These are phyloP conservation scores for Lycium ferocissimum DNA, from an alignment of 257 asterid species.

Conservation along the genomic window DNA sequence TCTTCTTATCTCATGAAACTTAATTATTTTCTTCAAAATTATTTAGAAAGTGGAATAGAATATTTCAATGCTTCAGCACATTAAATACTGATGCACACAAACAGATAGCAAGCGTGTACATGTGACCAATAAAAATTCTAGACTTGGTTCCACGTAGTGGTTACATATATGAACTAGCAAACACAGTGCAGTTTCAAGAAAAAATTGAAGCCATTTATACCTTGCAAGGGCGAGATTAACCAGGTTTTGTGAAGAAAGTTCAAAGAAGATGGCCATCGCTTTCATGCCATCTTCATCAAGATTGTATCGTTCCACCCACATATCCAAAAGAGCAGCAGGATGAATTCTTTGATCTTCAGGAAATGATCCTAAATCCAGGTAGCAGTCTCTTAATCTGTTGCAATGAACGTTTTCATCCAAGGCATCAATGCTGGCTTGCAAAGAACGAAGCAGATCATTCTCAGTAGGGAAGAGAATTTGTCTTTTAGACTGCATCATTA, in stretches of 20 bases:
- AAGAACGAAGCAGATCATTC: constrained; percentile 35
- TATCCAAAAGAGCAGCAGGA: constrained; percentile 42
- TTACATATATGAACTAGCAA: not conserved
- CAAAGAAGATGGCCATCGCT: constrained; percentile 32
- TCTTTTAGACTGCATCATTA: constrained; percentile 34
- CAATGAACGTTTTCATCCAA: constrained; percentile 24
- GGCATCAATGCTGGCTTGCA: constrained; percentile 43
- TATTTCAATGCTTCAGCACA: not conserved
- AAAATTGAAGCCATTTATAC: constrained; percentile 31
- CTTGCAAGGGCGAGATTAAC: constrained; percentile 44
- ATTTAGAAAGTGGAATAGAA: not conserved
- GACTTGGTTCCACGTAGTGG: not conserved
- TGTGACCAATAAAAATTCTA: not conserved
- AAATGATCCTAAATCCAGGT: constrained; percentile 45
- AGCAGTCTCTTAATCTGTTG: constrained; percentile 36
- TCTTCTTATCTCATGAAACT: not conserved
- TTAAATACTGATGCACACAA: not conserved
- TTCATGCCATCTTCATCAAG: constrained; percentile 38
- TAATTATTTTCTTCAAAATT: not conserved
- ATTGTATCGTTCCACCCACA: constrained; percentile 50
- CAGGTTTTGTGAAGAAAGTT: constrained; percentile 45
- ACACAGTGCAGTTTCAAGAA: not conserved
- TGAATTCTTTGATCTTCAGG: constrained; percentile 50
- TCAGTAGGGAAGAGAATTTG: constrained; percentile 37
- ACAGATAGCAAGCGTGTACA: not conserved